These are phyloP conservation scores for Trichoderma atroviride DNA, from an alignment of 2,329 filamentous ascomycete species.

Conservation along the genomic window DNA sequence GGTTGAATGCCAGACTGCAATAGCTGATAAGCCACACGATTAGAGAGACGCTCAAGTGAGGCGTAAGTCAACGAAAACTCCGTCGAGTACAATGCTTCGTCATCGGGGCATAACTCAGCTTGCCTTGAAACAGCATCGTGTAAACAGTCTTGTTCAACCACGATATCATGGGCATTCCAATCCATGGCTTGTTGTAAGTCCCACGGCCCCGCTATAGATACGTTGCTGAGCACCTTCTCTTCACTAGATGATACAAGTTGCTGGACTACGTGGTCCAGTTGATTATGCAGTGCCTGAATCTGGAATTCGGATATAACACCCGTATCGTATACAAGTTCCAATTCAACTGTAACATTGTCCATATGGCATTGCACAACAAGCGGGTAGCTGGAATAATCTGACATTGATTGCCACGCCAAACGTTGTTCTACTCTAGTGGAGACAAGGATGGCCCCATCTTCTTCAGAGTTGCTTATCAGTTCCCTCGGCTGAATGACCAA, in stretches of 20 bases:
- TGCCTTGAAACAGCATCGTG: conserved; percentile 4
- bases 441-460: neutral
- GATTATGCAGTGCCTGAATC: neutral
- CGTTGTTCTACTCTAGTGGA: conserved; percentile 10
- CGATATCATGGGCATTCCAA: conserved; percentile 3
- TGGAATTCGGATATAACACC: conserved; percentile 4
- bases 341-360: neutral
- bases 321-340: conserved; percentile 16
- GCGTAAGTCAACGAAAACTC: conserved; percentile 12
- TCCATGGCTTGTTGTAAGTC: conserved; percentile 9
- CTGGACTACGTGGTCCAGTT: conserved; percentile 9
- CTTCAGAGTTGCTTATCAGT: neutral
- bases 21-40: conserved; percentile 9
- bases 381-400: conserved; percentile 19
- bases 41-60: neutral
- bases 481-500: conserved; percentile 16
- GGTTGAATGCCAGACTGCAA: neutral
- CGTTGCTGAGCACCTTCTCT: neutral
- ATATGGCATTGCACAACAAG: conserved; percentile 18
- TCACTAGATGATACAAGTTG: neutral
- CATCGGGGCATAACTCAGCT: neutral
- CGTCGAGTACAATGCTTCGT: conserved; percentile 11
- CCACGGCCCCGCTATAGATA: conserved; percentile 10
- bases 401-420: conserved; percentile 8
- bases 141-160: conserved; percentile 5